Conservation (phyloP, 768 basidiomycete genomes). For the Suillus placidus region DNA sequence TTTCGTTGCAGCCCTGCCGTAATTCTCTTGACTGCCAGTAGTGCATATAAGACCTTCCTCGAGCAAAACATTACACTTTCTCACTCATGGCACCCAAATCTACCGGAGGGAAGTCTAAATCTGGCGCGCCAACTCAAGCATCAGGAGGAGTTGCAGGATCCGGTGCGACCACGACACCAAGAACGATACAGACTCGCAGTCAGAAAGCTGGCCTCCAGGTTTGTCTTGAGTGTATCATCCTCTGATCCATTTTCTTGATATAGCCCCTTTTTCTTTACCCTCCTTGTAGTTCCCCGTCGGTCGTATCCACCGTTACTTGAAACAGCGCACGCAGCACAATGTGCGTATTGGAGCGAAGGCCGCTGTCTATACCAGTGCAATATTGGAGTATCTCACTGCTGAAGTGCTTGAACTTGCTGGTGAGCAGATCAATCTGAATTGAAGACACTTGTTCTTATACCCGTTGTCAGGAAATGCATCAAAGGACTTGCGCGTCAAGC, state of each 20-base stretch:
- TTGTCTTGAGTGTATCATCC: constrained; percentile 17
- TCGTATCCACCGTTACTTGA: constrained; percentile 95
- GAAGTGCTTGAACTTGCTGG: constrained; percentile 96
- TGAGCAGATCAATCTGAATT: constrained; percentile 36
- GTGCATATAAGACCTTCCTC: not conserved
- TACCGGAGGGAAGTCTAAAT: constrained; percentile 66
- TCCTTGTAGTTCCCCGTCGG: constrained; percentile 84
- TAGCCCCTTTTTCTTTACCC: constrained; percentile 1
- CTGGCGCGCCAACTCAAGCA: constrained; percentile 34
- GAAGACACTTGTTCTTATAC: not conserved
- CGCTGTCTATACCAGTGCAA: constrained; percentile 94
- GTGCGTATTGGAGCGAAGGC: constrained; percentile 97
- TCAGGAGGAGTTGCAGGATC: constrained; percentile 26
- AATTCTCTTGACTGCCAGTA: not conserved
- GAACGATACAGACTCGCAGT: constrained; percentile 66
- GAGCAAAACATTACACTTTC: not conserved
- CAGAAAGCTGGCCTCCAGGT: constrained; percentile 90
- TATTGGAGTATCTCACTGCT: constrained; percentile 94
- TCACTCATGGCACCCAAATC: constrained; percentile 51
- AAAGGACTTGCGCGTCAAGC: constrained; percentile 95
- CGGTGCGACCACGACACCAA: constrained; percentile 31
- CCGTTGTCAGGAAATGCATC: constrained; percentile 81
- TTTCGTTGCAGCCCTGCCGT: not conserved
- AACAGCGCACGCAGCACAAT: constrained; percentile 90
- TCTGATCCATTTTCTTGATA: constrained; percentile 7